Base-by-base conservation (phyloP, 2,329 filamentous ascomycete genomes). In the Rhinocladiella similis region DNA sequence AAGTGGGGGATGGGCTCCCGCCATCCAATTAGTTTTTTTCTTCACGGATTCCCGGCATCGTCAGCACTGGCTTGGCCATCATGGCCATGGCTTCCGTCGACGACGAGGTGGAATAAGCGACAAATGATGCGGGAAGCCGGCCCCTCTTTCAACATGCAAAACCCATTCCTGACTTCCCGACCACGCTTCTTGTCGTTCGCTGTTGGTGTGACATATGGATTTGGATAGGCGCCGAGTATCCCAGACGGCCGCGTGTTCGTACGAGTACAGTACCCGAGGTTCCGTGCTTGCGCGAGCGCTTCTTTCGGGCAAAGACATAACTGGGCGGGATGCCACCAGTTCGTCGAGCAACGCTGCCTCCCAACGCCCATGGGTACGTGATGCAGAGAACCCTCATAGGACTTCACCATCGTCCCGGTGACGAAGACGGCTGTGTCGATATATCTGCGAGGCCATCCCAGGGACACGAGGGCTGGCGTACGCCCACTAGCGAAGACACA, bases 401-500 rank as follows among this genome's bases (percentile, higher is more conserved):
- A 12, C 42, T 35, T 10, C 49, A 27, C 16, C 41, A 41, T 19
- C 45, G 46, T 39, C 41, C 16, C 5, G 35, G 50, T 16, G 49
- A 56, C 22, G 38, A 45, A 22, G 39, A 51, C 22, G n/a, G 18
- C 12, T 29, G 36, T n/a, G 9, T 35, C 7, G 54, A 38, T 7
- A 5, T 29, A 14, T 33, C 35, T 16, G 18, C 46, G 27, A 53
- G 39, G 12, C 22, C 45, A 9, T 42, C 49, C 22, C 50, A 25
- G n/a, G 18, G 18, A 20, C 46, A 27, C 5, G 74, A 77, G 36
- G 74, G 75, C 3, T 77, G 73, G 63, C 69, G 73, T 25, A 77
- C 75, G 0, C 75, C 75, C 7, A 75, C 72, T 3, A 72, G 76
- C 38, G 75, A 77, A 66, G 75, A 77, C 64, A 66, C 71, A 5